Evolutionary conservation across 345 rosid species (phyloP).

Genomic region (Ricinus communis): DNA sequence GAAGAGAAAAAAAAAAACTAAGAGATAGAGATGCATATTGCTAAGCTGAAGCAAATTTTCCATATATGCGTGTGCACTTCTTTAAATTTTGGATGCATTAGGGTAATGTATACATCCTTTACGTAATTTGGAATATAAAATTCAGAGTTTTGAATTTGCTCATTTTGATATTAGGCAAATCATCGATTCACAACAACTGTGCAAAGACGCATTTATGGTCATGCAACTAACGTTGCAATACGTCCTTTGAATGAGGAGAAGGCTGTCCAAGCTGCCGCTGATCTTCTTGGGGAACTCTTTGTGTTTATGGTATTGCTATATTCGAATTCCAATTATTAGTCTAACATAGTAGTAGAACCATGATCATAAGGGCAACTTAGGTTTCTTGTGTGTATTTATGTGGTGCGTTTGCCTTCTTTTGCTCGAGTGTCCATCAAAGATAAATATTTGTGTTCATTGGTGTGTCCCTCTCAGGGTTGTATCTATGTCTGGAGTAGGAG

Average conservation of each 20-base stretch:
- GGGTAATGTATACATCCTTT: too few relatives aligned
- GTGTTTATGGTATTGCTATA: conserved; percentile 67
- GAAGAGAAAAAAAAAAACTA: neutral
- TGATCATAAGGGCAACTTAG: neutral
- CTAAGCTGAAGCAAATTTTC: neutral
- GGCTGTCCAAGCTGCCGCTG: conserved; percentile 85
- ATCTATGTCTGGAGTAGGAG: neutral
- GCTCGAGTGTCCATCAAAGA: neutral
- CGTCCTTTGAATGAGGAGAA: conserved; percentile 79
- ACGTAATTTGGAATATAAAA: too few relatives aligned
- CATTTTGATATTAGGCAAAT: conserved; percentile 48
- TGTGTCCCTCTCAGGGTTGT: neutral
- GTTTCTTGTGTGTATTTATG: neutral
- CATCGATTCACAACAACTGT: conserved; percentile 63
- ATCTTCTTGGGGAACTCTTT: conserved; percentile 83
- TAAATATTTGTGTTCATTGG: neutral
- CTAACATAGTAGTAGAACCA: neutral
- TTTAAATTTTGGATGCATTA: neutral
- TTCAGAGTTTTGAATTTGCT: neutral
- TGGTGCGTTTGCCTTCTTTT: neutral
- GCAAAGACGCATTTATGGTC: conserved; percentile 73
- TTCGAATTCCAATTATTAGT: neutral
- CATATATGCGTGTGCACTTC: neutral
- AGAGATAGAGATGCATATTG: neutral
- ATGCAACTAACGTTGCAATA: conserved; percentile 59